Conservation (phyloP, 495 filamentous ascomycete genomes). For the Choiromyces venosus region DNA sequence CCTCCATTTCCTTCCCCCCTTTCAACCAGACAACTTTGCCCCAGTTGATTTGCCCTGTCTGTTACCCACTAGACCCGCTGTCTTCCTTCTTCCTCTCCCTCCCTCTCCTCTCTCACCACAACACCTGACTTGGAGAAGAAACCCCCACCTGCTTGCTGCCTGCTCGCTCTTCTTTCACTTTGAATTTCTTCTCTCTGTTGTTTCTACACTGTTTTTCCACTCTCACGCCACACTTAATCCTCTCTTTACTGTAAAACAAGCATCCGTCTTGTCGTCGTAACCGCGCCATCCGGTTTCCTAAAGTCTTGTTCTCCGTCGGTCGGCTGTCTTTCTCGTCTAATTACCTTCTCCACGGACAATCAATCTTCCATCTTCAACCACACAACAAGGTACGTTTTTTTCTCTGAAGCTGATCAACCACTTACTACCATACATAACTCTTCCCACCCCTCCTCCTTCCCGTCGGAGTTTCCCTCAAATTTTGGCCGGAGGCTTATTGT, state of each 20-base stretch:
- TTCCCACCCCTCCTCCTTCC: neutral
- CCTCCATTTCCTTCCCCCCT: neutral
- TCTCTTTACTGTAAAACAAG: constrained; percentile 16
- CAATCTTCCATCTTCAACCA: constrained; percentile 9
- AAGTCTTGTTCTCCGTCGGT: constrained; percentile 24
- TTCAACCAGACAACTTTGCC: neutral
- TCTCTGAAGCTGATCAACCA: constrained; percentile 21
- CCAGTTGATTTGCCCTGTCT: neutral
- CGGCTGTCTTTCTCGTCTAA: constrained; percentile 19
- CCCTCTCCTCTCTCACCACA: constrained; percentile 27
- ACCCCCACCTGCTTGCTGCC: constrained; percentile 25
- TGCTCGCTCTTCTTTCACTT: constrained; percentile 28
- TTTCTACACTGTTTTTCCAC: constrained; percentile 11
- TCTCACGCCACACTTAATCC: constrained; percentile 18
- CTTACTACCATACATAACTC: neutral
- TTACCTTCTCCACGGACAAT: constrained; percentile 21
- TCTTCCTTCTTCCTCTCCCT: constrained; percentile 26
- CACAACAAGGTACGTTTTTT: constrained; percentile 27
- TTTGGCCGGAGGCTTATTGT: neutral
- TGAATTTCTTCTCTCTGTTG: constrained; percentile 10
- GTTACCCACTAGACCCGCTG: constrained; percentile 5
- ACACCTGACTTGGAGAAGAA: constrained; percentile 27
- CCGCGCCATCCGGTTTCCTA: constrained; percentile 43
- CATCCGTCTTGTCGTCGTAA: constrained; percentile 42
- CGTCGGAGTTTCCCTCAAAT: neutral